Evolutionary conservation across 768 basidiomycete genomes (phyloP).

Genomic region (Rhizopogon roseolus): DNA sequence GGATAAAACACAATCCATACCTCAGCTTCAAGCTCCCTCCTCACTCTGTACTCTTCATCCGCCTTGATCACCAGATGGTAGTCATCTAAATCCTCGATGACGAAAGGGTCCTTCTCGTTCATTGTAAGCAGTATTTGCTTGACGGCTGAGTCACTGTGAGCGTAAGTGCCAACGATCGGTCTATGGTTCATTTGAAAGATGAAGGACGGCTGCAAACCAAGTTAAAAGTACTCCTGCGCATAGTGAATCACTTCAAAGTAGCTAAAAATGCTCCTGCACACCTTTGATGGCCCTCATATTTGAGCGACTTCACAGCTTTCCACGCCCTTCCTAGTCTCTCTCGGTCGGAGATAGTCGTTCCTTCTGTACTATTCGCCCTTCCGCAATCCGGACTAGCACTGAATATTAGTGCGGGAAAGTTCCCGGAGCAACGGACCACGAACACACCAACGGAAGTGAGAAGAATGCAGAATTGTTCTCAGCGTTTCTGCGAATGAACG

Average conservation of each 20-base stretch:
- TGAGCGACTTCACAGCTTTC: neutral
- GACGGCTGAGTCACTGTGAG: slow-evolving; percentile 74
- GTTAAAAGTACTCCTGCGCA: slow-evolving; percentile 57
- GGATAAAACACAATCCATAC: slow-evolving; percentile 34
- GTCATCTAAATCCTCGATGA: slow-evolving; percentile 86
- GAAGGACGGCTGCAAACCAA: slow-evolving; percentile 40
- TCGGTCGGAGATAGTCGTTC: too few species aligned
- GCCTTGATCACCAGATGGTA: slow-evolving; percentile 79
- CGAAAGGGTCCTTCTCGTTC: slow-evolving; percentile 77
- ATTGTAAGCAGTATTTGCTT: slow-evolving; percentile 82
- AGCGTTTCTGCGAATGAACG: slow-evolving; percentile 3
- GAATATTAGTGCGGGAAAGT: neutral
- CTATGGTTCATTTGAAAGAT: neutral
- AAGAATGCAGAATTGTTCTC: slow-evolving; percentile 7
- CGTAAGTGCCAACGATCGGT: neutral
- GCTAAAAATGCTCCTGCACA: slow-evolving; percentile 17
- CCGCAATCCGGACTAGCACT: neutral
- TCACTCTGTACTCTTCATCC: slow-evolving; percentile 72
- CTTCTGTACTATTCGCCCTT: neutral
- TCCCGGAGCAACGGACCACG: neutral
- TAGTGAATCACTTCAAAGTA: slow-evolving; percentile 3
- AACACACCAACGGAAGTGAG: slow-evolving; percentile 8
- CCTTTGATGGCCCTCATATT: slow-evolving; percentile 66
- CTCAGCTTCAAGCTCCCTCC: slow-evolving; percentile 71
- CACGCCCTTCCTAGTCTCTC: neutral